These are phyloP conservation scores for Epichloe amarillans DNA, from an alignment of 2,329 filamentous ascomycete genomes.

Conservation along the genomic window DNA sequence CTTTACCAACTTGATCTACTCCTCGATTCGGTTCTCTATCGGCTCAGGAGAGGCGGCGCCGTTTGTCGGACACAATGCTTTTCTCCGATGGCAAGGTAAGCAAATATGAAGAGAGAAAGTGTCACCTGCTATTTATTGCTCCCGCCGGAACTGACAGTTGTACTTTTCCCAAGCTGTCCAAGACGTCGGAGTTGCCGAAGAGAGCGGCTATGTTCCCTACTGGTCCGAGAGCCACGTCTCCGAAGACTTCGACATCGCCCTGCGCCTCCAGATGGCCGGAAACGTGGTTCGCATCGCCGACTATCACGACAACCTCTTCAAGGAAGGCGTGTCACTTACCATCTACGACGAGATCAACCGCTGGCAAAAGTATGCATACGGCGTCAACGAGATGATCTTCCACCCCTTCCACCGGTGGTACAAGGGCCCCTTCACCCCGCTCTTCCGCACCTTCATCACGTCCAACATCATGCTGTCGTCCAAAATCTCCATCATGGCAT, in stretches of 20 bases:
- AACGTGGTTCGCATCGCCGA: slow-evolving; percentile 56
- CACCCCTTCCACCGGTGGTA: slow-evolving; percentile 52
- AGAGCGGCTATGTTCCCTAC: slow-evolving; percentile 46
- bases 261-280: slow-evolving; percentile 55
- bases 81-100: slow-evolving; percentile 48
- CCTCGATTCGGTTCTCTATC: slow-evolving; percentile 56
- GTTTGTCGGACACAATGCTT: slow-evolving; percentile 68
- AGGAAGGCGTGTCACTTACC: slow-evolving; percentile 60
- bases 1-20: slow-evolving; percentile 69
- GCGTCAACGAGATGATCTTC: slow-evolving; percentile 59
- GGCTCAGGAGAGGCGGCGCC: slow-evolving; percentile 59
- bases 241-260: slow-evolving; percentile 64
- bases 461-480: slow-evolving; percentile 50
- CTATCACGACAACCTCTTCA: slow-evolving; percentile 57
- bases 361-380: slow-evolving; percentile 64
- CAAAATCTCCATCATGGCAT: slow-evolving; percentile 59
- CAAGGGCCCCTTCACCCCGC: slow-evolving; percentile 49
- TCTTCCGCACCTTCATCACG: slow-evolving; percentile 47
- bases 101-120: background rate
- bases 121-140: background rate
- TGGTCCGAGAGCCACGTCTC: slow-evolving; percentile 68
- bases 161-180: slow-evolving; percentile 16
- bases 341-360: slow-evolving; percentile 60
- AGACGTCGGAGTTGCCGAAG: slow-evolving; percentile 15
- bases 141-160: background rate